Evolutionary conservation across 2,329 filamentous ascomycete genomes (phyloP), one percentile per base, ranked within the genome.

Genomic region (Hymenoscyphus repandus): DNA sequence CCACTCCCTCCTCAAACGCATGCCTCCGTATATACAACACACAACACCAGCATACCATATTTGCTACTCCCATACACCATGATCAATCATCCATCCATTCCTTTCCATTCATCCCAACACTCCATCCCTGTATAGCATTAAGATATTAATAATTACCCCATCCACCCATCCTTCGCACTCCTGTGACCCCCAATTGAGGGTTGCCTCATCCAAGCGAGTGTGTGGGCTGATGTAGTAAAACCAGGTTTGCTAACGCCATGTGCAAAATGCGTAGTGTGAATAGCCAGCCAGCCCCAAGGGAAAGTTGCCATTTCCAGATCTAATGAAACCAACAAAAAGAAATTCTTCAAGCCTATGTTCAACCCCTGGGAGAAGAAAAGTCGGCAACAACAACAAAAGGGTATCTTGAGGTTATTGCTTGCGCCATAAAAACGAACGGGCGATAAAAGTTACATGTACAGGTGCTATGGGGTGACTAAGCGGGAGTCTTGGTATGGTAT

Each of bases 81-180:
- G 34, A 6, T 17, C 47, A 37, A 37, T 13, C 47, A 38, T 36
- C 38, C n/a, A 40, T 40, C 38, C 12, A 40, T 18, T 13, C 39
- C 39, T 11, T 38, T 50, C 33, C 44, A 9, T 17, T 22, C 38
- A 27, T 42, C 46, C 20, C 31, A 39, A 37, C 51, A 38, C 40
- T 45, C 45, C 32, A 40, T 43, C 27, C 22, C 22, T 42, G 46
- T 34, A 32, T 48, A 41, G 46, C 34, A 56, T 57, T 56, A 58
- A 54, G 42, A 54, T 57, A 58, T 58, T 58, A 60, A 47, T 48
- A 53, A 60, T 58, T 58, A 60, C 53, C 54, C 47, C 56, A 51
- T 52, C 54, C 45, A 45, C 36, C 38, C 32, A 30, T 43, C 45
- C 42, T 36, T 32, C 32, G 22, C 6, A 36, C 15, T 38, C 22